Conservation (phyloP, 2,329 filamentous ascomycete species). For the Scedosporium aurantiacum region DNA sequence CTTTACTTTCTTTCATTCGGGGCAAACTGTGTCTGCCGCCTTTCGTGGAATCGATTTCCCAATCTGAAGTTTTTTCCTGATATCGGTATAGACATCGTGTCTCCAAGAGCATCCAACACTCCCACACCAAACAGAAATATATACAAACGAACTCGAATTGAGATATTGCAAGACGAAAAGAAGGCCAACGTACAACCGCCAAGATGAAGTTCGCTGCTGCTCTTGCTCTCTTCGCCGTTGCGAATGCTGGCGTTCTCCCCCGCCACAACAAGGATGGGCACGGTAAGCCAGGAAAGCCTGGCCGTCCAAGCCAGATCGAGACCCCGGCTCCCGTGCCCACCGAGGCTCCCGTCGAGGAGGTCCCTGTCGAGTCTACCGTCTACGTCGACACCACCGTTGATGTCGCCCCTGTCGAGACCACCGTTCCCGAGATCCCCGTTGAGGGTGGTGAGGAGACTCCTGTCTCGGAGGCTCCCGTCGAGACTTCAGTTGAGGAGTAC, state of each 20-base stretch:
- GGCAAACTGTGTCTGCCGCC: slow-evolving; percentile 22
- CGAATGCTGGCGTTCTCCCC: slow-evolving; percentile 26
- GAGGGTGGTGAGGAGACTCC: neutral
- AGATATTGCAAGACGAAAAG: slow-evolving; percentile 7
- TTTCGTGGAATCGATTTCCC: slow-evolving; percentile 8
- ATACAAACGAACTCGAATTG: slow-evolving; percentile 5
- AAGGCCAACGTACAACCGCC: slow-evolving; percentile 10
- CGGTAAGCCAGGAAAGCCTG: slow-evolving; percentile 1
- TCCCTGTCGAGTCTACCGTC: neutral
- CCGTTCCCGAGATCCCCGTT: neutral
- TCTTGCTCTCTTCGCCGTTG: slow-evolving; percentile 33
- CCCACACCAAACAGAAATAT: slow-evolving; percentile 11
- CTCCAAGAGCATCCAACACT: neutral
- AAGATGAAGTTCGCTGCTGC: slow-evolving; percentile 38
- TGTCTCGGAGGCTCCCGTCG: neutral
- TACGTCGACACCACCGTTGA: slow-evolving; percentile 5
- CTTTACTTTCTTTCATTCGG: slow-evolving; percentile 16
- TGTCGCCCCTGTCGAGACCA: neutral
- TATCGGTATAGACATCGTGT: neutral
- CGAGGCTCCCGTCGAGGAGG: neutral
- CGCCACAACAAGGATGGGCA: slow-evolving; percentile 19
- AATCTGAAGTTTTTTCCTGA: neutral
- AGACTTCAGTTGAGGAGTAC: neutral
- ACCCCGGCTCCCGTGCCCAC: neutral
- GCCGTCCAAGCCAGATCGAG: neutral